Evolutionary conservation across 768 basidiomycete species (phyloP).

Genomic region (Brasilioporus rufonigricans): DNA sequence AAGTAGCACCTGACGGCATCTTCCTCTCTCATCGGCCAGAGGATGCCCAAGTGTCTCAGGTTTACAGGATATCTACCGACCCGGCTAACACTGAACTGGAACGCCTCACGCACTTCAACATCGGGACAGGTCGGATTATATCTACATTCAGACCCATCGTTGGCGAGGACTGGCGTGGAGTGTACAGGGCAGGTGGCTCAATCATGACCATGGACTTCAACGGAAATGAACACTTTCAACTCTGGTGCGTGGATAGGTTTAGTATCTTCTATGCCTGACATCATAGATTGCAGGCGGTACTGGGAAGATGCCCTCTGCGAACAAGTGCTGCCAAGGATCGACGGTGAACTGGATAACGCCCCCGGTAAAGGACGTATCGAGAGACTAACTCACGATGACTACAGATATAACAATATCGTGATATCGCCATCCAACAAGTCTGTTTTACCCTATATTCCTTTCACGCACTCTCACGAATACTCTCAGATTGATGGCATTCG

Average conservation of each 20-base stretch:
- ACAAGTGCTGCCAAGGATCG: slow-evolving; percentile 31
- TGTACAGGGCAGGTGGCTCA: slow-evolving; percentile 35
- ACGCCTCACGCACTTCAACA: slow-evolving; percentile 39
- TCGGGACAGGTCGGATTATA: slow-evolving; percentile 38
- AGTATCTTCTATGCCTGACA: not conserved
- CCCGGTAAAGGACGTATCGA: slow-evolving; percentile 42
- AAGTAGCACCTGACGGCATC: slow-evolving; percentile 19
- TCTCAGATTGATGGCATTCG: slow-evolving; percentile 36
- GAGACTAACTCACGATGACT: slow-evolving; percentile 39
- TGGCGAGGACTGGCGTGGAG: slow-evolving; percentile 42
- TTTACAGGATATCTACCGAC: slow-evolving; percentile 34
- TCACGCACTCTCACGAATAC: slow-evolving; percentile 4
- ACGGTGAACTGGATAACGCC: slow-evolving; percentile 37
- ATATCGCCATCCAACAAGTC: slow-evolving; percentile 39
- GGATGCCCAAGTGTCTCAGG: slow-evolving; percentile 37
- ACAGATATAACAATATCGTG: slow-evolving; percentile 28
- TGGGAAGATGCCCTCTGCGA: slow-evolving; percentile 38
- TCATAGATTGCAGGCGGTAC: slow-evolving; percentile 33
- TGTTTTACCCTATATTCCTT: not conserved
- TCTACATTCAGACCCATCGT: slow-evolving; percentile 29
- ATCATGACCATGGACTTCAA: slow-evolving; percentile 41
- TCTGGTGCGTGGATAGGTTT: slow-evolving; percentile 30
- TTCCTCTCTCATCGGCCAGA: slow-evolving; percentile 40
- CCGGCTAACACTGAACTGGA: slow-evolving; percentile 26
- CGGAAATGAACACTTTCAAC: slow-evolving; percentile 41